These are phyloP conservation scores for Talaromyces sp. DNA, from an alignment of 2,329 filamentous ascomycete species.

Conservation along the genomic window DNA sequence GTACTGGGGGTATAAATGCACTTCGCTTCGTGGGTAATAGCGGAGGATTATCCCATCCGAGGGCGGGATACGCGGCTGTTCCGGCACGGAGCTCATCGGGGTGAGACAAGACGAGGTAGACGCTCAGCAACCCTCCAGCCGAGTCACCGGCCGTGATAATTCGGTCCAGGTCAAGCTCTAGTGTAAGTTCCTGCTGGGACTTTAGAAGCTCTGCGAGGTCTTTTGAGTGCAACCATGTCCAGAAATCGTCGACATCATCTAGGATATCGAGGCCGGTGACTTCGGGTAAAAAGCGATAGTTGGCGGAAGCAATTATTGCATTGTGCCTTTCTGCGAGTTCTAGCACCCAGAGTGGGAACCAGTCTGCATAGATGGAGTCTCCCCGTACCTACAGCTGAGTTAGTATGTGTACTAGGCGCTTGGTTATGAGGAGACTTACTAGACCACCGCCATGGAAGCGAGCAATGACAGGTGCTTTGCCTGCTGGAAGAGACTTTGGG, in stretches of 20 bases:
- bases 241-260: slow-evolving; percentile 44
- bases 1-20: slow-evolving; percentile 16
- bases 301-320: slow-evolving; percentile 42
- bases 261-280: slow-evolving; percentile 43
- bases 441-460: slow-evolving; percentile 15
- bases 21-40: slow-evolving; percentile 11
- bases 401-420: not conserved
- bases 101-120: slow-evolving; percentile 25
- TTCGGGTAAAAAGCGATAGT: slow-evolving; percentile 48
- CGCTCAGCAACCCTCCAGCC: slow-evolving; percentile 28
- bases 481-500: slow-evolving; percentile 4
- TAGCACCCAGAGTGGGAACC: slow-evolving; percentile 29
- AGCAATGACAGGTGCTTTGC: slow-evolving; percentile 13
- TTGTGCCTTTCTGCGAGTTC: slow-evolving; percentile 31
- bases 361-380: slow-evolving; percentile 20
- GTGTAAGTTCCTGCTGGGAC: not conserved
- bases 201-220: slow-evolving; percentile 16
- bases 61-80: slow-evolving; percentile 29
- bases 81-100: slow-evolving; percentile 27
- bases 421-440: not conserved
- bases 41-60: slow-evolving; percentile 7
- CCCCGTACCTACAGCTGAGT: slow-evolving; percentile 1
- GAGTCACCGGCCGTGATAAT: slow-evolving; percentile 27
- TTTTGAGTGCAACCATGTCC: slow-evolving; percentile 36
- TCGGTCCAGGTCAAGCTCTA: slow-evolving; percentile 22